phyloP scores from a whole-genome alignment of 2,329 filamentous ascomycete species.

The Cladophialophora psammophila region DNA sequence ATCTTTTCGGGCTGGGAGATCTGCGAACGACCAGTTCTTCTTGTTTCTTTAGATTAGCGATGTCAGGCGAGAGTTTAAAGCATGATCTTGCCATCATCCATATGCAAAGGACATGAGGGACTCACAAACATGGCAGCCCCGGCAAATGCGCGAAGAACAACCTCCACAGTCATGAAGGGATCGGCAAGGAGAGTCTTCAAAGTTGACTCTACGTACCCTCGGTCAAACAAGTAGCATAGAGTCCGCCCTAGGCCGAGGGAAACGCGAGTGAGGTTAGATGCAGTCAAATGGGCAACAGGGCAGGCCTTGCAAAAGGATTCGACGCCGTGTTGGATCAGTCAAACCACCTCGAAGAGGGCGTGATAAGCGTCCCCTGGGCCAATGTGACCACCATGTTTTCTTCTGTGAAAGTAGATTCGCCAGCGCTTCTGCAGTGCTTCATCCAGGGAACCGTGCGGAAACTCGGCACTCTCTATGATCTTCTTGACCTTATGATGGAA shows the following conservation, averaged over 20 bases:
- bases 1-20: too few species aligned
- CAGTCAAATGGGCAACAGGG: background rate
- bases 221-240: background rate
- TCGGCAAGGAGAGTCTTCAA: background rate
- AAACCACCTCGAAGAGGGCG: background rate
- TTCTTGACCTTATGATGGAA: too few species aligned
- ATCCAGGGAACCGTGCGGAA: too few species aligned
- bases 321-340: background rate
- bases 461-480: too few species aligned
- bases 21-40: background rate
- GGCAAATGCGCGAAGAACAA: background rate
- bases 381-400: too few species aligned
- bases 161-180: background rate
- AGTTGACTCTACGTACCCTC: background rate
- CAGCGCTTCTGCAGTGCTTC: too few species aligned
- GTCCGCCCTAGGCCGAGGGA: background rate
- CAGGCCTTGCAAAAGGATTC: background rate
- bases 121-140: background rate
- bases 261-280: background rate
- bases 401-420: too few species aligned
- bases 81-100: background rate
- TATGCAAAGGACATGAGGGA: background rate
- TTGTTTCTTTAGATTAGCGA: background rate
- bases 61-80: background rate
- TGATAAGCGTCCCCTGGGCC: too few species aligned